Evolutionary conservation across 1,284 basidiomycete genomes (phyloP).

Genomic region (Hemileccinum hortonii): DNA sequence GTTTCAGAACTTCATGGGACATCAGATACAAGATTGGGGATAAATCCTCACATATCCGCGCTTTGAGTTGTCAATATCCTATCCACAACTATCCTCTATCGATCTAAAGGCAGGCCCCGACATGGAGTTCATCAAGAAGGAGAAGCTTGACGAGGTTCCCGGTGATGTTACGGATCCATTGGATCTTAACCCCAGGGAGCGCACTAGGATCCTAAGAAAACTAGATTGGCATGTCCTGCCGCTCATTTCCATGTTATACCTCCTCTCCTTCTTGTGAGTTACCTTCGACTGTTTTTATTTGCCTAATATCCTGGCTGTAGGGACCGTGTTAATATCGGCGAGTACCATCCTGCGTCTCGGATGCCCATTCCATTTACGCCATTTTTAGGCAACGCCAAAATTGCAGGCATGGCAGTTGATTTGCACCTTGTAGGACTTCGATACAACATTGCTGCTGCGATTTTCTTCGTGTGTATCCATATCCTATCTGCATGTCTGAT

Average conservation of each 20-base stretch:
- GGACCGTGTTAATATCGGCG: conserved; percentile 33
- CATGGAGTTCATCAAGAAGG: neutral
- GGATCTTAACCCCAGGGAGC: conserved; percentile 27
- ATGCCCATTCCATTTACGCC: neutral
- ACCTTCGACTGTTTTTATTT: neutral
- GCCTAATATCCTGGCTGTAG: conserved; percentile 16
- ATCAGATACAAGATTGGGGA: neutral
- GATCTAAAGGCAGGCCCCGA: neutral
- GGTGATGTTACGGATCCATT: neutral
- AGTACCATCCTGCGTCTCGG: neutral
- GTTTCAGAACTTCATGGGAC: neutral
- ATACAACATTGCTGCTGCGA: conserved; percentile 44
- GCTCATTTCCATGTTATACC: conserved; percentile 51
- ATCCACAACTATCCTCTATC: neutral
- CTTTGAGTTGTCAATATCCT: neutral
- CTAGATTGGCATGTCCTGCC: conserved; percentile 48
- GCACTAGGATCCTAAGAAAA: conserved; percentile 40
- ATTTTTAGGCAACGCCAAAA: conserved; percentile 22
- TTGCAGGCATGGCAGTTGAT: conserved; percentile 41
- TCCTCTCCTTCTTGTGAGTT: conserved; percentile 51
- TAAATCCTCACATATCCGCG: neutral
- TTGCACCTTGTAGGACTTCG: conserved; percentile 36
- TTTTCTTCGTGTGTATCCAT: conserved; percentile 40
- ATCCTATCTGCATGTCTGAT: neutral
- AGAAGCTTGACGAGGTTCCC: neutral